Conservation (phyloP, 768 basidiomycete species). For the Rhodotorula sphaerocarpa region DNA sequence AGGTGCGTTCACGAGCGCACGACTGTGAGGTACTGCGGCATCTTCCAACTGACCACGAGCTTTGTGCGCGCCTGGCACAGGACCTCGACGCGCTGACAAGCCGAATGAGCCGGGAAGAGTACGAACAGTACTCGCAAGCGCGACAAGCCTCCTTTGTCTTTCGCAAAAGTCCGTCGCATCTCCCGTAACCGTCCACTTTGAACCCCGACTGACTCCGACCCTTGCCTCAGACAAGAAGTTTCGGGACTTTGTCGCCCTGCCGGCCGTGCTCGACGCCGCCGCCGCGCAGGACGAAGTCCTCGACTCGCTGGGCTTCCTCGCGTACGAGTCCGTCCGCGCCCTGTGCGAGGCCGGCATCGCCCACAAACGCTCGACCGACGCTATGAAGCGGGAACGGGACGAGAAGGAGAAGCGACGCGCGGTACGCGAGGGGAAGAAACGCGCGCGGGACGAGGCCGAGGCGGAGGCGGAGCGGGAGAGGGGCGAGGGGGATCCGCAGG, state of each 20-base stretch:
- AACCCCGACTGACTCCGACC: not conserved
- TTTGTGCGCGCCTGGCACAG: no score
- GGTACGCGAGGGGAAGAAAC: conserved; percentile 1
- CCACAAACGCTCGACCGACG: conserved; percentile 66
- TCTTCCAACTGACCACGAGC: no score
- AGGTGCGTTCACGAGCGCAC: conserved; percentile 51
- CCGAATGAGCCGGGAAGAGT: conserved; percentile 93
- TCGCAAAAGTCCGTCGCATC: conserved; percentile 63
- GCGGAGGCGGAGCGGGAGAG: no score
- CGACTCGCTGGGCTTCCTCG: conserved; percentile 93
- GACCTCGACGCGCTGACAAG: conserved; percentile 92
- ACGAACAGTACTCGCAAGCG: conserved; percentile 93
- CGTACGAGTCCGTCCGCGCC: conserved; percentile 93
- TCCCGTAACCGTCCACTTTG: not conserved
- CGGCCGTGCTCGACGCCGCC: conserved; percentile 55
- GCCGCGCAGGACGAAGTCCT: conserved; percentile 89
- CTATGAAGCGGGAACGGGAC: conserved; percentile 50
- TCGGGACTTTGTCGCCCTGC: conserved; percentile 84
- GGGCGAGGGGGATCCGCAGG: conserved; percentile 48
- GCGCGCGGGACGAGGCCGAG: conserved; percentile 1
- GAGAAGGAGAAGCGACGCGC: not conserved
- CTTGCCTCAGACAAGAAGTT: conserved; percentile 70
- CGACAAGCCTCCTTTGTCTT: conserved; percentile 95
- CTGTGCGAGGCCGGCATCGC: conserved; percentile 79
- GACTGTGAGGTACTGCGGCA: no score